Percentiles rank a stretch among this genome's conserved stretches.
phyloP scores from a whole-genome alignment of 2,329 filamentous ascomycete species.

The Penicillium sp. region DNA sequence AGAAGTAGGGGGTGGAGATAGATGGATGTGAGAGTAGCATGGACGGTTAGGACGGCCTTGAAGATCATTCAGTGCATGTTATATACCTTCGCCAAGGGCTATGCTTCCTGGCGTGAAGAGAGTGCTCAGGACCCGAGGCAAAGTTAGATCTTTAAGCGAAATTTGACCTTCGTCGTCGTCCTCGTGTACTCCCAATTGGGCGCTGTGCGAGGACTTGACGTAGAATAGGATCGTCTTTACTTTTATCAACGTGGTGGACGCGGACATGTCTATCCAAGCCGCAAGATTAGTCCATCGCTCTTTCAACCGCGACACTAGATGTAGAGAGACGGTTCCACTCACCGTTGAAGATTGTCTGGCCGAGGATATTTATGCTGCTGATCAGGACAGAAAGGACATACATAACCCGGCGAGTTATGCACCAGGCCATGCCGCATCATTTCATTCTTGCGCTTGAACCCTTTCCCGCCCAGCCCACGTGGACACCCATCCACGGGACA shows the following conservation, averaged over 20 bases:
- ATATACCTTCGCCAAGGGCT: not conserved
- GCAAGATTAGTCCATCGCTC: not conserved
- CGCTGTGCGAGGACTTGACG: slow-evolving; percentile 85
- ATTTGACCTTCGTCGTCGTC: slow-evolving; percentile 69
- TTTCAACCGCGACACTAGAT: not conserved
- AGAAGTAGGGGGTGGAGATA: not conserved
- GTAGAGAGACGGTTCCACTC: slow-evolving; percentile 57
- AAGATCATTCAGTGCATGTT: not conserved
- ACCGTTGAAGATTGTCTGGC: slow-evolving; percentile 95
- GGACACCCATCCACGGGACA: slow-evolving; percentile 65
- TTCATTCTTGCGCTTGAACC: slow-evolving; percentile 73
- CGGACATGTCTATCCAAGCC: slow-evolving; percentile 74
- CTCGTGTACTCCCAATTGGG: slow-evolving; percentile 81
- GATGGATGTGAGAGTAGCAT: not conserved
- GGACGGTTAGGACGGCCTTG: not conserved
- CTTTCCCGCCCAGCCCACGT: slow-evolving; percentile 66
- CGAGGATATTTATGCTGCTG: slow-evolving; percentile 92
- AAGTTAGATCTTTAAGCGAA: slow-evolving; percentile 23
- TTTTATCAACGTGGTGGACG: slow-evolving; percentile 87
- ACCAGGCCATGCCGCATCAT: slow-evolving; percentile 83
- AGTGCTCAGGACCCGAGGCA: not conserved
- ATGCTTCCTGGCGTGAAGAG: not conserved
- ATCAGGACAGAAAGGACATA: slow-evolving; percentile 94
- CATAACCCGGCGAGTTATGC: slow-evolving; percentile 91
- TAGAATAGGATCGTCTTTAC: slow-evolving; percentile 81